Evolutionary conservation across 2,329 filamentous ascomycete genomes (phyloP).

Genomic region (Diaporthe sp.): DNA sequence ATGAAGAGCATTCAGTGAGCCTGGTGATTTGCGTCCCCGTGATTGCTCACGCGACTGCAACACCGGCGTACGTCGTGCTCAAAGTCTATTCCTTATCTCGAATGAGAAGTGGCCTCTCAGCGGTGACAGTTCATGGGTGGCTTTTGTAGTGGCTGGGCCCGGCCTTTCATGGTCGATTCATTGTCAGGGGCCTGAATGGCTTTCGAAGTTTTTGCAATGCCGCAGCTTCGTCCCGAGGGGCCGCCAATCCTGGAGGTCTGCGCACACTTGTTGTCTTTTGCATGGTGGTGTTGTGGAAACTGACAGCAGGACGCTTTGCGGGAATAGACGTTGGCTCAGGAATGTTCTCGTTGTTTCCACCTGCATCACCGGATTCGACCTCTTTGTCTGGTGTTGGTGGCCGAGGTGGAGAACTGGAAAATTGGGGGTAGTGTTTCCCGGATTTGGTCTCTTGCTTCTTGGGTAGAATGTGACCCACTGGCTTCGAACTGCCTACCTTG

Average conservation of each 20-base stretch:
- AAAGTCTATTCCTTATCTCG: background rate
- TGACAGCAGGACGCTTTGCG: slow-evolving; percentile 57
- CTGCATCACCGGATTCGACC: slow-evolving; percentile 41
- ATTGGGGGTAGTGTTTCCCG: slow-evolving; percentile 66
- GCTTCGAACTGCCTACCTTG: slow-evolving; percentile 57
- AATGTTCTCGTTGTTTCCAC: slow-evolving; percentile 44
- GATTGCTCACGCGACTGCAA: background rate
- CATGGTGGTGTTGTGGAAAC: slow-evolving; percentile 66
- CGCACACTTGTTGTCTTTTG: slow-evolving; percentile 55
- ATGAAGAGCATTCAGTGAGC: background rate
- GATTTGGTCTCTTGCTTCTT: slow-evolving; percentile 46
- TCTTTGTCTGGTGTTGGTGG: slow-evolving; percentile 44
- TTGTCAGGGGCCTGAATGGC: slow-evolving; percentile 71
- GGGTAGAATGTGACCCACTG: slow-evolving; percentile 51
- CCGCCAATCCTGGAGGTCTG: slow-evolving; percentile 58
- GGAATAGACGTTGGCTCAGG: slow-evolving; percentile 48
- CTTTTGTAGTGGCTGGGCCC: too few species aligned
- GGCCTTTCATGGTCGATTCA: slow-evolving; percentile 55
- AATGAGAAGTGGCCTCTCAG: background rate
- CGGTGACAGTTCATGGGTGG: background rate
- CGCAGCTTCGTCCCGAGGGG: slow-evolving; percentile 56
- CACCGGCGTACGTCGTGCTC: background rate
- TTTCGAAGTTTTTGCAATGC: slow-evolving; percentile 66
- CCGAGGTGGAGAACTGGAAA: slow-evolving; percentile 70
- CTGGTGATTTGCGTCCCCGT: background rate